These are phyloP conservation scores for Aspergillus haitiensis DNA, from an alignment of 495 filamentous ascomycete genomes.

Conservation along the genomic window DNA sequence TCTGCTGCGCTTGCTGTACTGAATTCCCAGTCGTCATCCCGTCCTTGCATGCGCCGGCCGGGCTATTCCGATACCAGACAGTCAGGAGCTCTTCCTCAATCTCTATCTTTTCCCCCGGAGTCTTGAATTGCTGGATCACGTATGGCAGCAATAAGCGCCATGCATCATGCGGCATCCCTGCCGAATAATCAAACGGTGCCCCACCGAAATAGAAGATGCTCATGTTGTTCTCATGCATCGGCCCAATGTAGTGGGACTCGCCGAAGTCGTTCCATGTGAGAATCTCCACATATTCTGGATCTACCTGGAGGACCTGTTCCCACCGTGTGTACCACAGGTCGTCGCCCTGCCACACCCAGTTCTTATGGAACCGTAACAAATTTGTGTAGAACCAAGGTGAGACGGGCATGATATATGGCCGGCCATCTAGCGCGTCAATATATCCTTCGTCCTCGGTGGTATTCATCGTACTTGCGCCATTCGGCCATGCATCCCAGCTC, in stretches of 20 bases:
- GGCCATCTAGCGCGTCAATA: constrained; percentile 44
- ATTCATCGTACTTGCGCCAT: constrained; percentile 53
- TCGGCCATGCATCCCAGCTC: constrained; percentile 75
- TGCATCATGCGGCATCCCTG: constrained; percentile 52
- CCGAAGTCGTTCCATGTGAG: constrained; percentile 74
- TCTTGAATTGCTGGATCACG: constrained; percentile 65
- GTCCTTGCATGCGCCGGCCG: constrained; percentile 33
- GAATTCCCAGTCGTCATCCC: constrained; percentile 42
- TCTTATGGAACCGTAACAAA: constrained; percentile 63
- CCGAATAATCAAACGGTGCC: constrained; percentile 54
- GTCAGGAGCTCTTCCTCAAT: constrained; percentile 52
- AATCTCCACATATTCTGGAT: constrained; percentile 62
- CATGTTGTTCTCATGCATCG: constrained; percentile 41
- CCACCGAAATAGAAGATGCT: constrained; percentile 43
- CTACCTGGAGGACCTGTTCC: constrained; percentile 60
- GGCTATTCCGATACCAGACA: constrained; percentile 63
- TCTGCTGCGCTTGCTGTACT: constrained; percentile 17
- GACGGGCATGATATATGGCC: constrained; percentile 75
- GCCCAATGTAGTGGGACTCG: constrained; percentile 74
- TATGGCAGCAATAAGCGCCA: constrained; percentile 61
- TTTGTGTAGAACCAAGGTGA: constrained; percentile 75
- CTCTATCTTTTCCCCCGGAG: constrained; percentile 34
- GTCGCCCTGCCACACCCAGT: constrained; percentile 70
- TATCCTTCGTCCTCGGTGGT: constrained; percentile 56
- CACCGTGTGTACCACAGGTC: constrained; percentile 72